Evolutionary conservation across 352 stramenopile genomes (phyloP).

Genomic region (Phytopythium cucurbitacearum): DNA sequence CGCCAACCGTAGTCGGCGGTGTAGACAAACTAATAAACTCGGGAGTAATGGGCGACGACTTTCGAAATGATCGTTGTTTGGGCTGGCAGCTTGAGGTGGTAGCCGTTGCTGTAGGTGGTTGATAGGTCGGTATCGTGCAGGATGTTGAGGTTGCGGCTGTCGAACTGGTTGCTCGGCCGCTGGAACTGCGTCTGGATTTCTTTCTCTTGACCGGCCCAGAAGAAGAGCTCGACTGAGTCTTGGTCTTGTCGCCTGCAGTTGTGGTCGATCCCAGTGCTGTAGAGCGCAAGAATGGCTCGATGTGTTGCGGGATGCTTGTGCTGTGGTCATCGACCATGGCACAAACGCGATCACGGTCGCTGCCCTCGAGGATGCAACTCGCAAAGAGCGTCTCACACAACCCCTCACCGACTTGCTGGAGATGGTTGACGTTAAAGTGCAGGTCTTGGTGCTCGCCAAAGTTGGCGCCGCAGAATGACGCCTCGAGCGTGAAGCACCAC

Average conservation of each 20-base stretch:
- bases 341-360: constrained; percentile 24
- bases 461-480: constrained; percentile 81
- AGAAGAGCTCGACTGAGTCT: neutral
- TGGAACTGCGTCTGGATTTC: too few relatives aligned
- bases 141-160: too few relatives aligned
- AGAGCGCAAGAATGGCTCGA: constrained; percentile 39
- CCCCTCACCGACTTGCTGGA: constrained; percentile 37
- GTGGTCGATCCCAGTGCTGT: constrained; percentile 13
- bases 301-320: constrained; percentile 22
- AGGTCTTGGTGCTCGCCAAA: constrained; percentile 52
- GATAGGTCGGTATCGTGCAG: too few relatives aligned
- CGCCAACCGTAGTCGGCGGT: too few relatives aligned
- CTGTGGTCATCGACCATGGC: constrained; percentile 26
- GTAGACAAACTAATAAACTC: too few relatives aligned
- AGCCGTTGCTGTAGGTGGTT: neutral
- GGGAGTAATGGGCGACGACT: constrained; percentile 1
- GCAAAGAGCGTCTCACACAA: constrained; percentile 49
- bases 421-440: constrained; percentile 68
- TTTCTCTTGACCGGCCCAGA: too few relatives aligned
- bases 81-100: neutral
- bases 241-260: neutral
- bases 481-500: constrained; percentile 86
- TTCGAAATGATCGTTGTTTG: neutral
- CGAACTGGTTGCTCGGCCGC: too few relatives aligned
- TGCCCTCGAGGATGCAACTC: constrained; percentile 31